Base-by-base conservation (phyloP, 169 alveolate genomes). In the Plasmodium reichenowi region DNA sequence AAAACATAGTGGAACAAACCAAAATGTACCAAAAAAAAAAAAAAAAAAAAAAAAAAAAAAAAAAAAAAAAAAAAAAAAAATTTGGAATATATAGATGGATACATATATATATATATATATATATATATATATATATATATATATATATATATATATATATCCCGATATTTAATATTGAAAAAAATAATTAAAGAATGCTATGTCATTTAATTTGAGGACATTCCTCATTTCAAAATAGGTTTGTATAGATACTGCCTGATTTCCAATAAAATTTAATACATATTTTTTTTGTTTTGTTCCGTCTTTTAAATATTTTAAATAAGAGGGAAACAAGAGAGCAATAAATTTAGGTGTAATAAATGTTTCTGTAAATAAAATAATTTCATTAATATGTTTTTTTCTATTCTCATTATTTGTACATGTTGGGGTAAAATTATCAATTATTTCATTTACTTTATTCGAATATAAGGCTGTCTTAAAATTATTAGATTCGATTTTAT, bases 321-420 rank as follows among this genome's bases (percentile, higher is more conserved):
- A 86, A 26, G 86, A 70, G 20, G 92, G 92, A 56, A 86, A 86
- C 29, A 86, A 86, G 48, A 86, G 86, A 54, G 88, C 87, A 26
- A 86, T 86, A 86, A 86, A 86, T 72, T 72, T 70, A 9, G 92
- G 92, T 67, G 92, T 86, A 45, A 86, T 48, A 62, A 86, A 86
- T 24, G 86, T 66, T 86, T 86, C 91, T 43, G 45, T 52, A 58
- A 83, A 83, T 12, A 83, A 50, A 68, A 83, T 83, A 32, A 83
- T 43, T 9, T 54, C 74, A 60, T 20, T 68, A 5, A 47, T 43
- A 68, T 83, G 91, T 26, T 67, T 83, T 58, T 68, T 67, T n/a
- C 47, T 60, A 68, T 50, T 17, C 13, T 54, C 64, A 38, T 9
- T 5, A 38, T 38, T 38, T 38, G 9, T 38, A 38, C 10, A 38